Conservation (phyloP, 1,284 basidiomycete genomes). For the Austroboletus novae-zelandiae region DNA sequence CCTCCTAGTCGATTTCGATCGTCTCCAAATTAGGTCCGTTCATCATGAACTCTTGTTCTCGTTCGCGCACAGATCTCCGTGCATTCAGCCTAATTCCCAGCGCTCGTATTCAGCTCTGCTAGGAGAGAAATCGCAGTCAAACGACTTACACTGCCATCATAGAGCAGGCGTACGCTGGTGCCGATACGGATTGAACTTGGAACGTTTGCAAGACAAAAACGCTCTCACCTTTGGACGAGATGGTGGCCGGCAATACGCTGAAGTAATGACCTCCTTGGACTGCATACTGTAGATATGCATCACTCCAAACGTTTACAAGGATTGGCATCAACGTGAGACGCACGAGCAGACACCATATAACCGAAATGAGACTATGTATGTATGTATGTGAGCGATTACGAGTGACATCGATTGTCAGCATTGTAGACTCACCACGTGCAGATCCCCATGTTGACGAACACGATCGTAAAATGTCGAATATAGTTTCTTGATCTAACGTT, state of each 20-base stretch:
- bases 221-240: slow-evolving; percentile 12
- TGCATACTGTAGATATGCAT: background rate
- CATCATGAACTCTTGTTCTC: slow-evolving; percentile 1
- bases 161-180: slow-evolving; percentile 13
- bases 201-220: background rate
- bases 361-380: slow-evolving; percentile 9
- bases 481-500: slow-evolving; percentile 9
- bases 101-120: background rate
- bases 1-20: slow-evolving; percentile 29
- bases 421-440: slow-evolving; percentile 12
- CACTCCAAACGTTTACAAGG: background rate
- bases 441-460: slow-evolving; percentile 19
- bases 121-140: no score
- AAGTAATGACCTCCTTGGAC: background rate
- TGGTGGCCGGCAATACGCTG: background rate
- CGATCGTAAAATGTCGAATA: slow-evolving; percentile 11
- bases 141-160: slow-evolving; percentile 19
- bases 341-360: slow-evolving; percentile 15
- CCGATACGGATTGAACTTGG: background rate
- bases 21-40: slow-evolving; percentile 6
- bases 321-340: background rate
- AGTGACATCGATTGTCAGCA: background rate
- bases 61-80: slow-evolving; percentile 8
- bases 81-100: slow-evolving; percentile 12
- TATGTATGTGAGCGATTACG: background rate